Conservation (phyloP, 2,329 filamentous ascomycete species). For the Daldinia sp. region DNA sequence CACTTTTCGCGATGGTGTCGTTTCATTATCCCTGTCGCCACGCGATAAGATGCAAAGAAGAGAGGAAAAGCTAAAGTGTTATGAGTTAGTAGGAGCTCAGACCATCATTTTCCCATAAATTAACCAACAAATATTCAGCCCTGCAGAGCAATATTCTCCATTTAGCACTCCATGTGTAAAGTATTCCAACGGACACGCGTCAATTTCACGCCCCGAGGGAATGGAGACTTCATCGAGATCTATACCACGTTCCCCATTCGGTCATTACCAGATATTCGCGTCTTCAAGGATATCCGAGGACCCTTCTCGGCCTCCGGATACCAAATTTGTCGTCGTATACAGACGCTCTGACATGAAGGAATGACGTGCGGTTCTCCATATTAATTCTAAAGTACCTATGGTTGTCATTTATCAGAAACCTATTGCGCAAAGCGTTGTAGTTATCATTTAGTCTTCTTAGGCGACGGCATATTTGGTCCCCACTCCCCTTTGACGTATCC, state of each 20-base stretch:
- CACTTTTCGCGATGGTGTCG: slow-evolving; percentile 28
- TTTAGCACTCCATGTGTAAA: not conserved
- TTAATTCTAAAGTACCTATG: not conserved
- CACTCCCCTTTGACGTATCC: not conserved
- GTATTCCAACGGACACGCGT: not conserved
- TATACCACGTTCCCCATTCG: not conserved
- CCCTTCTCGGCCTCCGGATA: not conserved
- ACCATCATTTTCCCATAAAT: slow-evolving; percentile 24
- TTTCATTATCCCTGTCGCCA: slow-evolving; percentile 36
- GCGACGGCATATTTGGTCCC: not conserved
- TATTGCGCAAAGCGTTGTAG: slow-evolving; percentile 1
- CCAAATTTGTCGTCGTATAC: not conserved
- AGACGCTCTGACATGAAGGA: slow-evolving; percentile 20
- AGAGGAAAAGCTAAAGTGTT: slow-evolving; percentile 16
- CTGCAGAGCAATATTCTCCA: slow-evolving; percentile 3
- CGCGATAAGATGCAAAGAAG: slow-evolving; percentile 16
- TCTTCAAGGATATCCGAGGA: not conserved
- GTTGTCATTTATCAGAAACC: slow-evolving; percentile 7
- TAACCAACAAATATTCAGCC: slow-evolving; percentile 5
- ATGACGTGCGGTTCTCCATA: slow-evolving; percentile 13
- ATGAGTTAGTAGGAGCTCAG: slow-evolving; percentile 29
- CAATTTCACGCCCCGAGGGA: not conserved
- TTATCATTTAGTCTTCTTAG: no score
- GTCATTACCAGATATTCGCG: not conserved
- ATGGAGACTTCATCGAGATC: not conserved